Evolutionary conservation across 1,284 basidiomycete species (phyloP), one percentile per base, ranked within the genome.

Genomic region (Ceratobasidium sp.): DNA sequence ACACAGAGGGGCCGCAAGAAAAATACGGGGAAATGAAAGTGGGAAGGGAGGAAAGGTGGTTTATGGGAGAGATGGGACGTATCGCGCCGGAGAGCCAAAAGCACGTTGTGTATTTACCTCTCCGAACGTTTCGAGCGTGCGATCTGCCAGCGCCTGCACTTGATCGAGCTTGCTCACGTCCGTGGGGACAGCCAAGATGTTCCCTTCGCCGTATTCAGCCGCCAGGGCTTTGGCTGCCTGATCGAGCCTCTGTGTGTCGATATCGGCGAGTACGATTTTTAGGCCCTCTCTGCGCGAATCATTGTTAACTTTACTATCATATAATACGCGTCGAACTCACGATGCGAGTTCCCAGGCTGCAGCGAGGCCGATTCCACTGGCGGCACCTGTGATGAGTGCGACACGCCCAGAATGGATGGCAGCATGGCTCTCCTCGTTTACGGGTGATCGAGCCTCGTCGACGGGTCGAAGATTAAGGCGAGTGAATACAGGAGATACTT

Each of bases 41-140:
- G 73, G 74, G 63, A 67, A 41, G 43, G 28, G 46, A 26, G 64
- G 54, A 70, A 70, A 50, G 58, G 46, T 61, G 58, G 43, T 61
- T 38, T 38, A 38, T 38, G 35, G 59, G 59, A 72, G 23, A 54
- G 72, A 59, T 76, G 52, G 74, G 75, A 76, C 77, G 78, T 79
- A 64, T 76, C 47, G 76, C 80, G 78, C 76, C 72, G 73, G 73
- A 74, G 57, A 61, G 58, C 41, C 4, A 11, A 11, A 38, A 38
- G 11, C 35, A 38, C 35, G 11, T 11, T 61, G 21, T 43, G 71
- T 79, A 78, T 90, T 86, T 84, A 94, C 93, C 89, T 96, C 94
- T 79, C 93, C 93, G 88, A 93, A 95, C 59, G 87, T 84, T 80
- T 96, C 95, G 80, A 95, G 91, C 52, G 95, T 92, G 80, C 83